phyloP scores from a whole-genome alignment of 1,284 basidiomycete genomes.

The Earliella scabrosa region DNA sequence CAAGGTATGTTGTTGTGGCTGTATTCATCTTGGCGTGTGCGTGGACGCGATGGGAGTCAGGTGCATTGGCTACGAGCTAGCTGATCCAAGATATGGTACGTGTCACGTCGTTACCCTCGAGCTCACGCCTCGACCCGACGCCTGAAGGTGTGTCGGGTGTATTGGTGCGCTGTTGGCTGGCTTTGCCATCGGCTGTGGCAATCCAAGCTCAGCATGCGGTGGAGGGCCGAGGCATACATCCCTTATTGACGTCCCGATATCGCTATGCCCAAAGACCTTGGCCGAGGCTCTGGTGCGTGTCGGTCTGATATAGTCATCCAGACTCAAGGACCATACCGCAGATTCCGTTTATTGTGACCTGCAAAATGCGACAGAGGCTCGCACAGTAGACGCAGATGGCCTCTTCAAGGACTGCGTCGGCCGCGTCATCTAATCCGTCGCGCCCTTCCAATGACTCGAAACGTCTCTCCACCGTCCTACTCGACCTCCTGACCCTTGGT shows the following conservation, averaged over 20 bases:
- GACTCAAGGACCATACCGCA: background rate
- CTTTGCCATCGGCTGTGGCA: no score
- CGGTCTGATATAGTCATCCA: no score
- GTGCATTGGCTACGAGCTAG: slow-evolving; percentile 73
- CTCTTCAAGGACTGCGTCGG: slow-evolving; percentile 61
- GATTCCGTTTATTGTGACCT: slow-evolving; percentile 2
- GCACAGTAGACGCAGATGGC: slow-evolving; percentile 60
- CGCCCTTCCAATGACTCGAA: slow-evolving; percentile 56
- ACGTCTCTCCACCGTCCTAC: slow-evolving; percentile 57
- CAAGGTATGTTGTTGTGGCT: slow-evolving; percentile 61
- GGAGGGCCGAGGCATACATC: no score
- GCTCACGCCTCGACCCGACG: no score
- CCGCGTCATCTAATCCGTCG: slow-evolving; percentile 54
- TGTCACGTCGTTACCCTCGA: no score
- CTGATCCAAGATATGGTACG: slow-evolving; percentile 67
- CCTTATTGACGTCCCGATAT: no score
- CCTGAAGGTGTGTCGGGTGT: no score
- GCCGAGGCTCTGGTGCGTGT: no score
- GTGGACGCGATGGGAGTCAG: slow-evolving; percentile 51
- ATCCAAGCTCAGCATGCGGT: no score
- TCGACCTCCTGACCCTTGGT: no score
- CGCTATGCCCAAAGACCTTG: no score
- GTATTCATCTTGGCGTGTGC: slow-evolving; percentile 52
- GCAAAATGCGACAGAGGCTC: slow-evolving; percentile 69
- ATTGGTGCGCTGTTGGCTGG: no score